phyloP scores from a whole-genome alignment of 2,329 filamentous ascomycete species.

The Pyrenochaeta sp. region DNA sequence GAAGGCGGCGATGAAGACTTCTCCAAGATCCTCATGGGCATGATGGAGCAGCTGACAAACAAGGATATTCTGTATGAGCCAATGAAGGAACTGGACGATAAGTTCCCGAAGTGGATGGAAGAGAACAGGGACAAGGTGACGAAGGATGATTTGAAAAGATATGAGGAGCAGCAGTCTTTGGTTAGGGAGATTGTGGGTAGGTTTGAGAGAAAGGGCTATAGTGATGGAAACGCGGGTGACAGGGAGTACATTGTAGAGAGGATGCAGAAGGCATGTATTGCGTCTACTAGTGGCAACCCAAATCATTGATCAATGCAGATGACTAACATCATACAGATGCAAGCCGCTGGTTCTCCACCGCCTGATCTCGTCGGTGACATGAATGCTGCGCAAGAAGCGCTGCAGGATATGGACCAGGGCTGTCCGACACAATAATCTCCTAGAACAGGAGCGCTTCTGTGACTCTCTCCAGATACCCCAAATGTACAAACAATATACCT shows the following conservation, averaged over 20 bases:
- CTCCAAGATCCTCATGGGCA: constrained; percentile 91
- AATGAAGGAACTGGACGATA: constrained; percentile 95
- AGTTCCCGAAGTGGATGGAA: constrained; percentile 89
- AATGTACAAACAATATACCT: constrained; percentile 16
- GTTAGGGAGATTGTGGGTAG: constrained; percentile 87
- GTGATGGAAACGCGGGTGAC: constrained; percentile 81
- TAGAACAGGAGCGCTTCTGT: constrained; percentile 7
- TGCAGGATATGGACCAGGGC: constrained; percentile 64
- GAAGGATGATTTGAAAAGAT: constrained; percentile 77
- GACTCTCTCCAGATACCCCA: constrained; percentile 35
- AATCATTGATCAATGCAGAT: constrained; percentile 1
- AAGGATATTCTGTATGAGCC: constrained; percentile 98
- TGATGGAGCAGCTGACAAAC: constrained; percentile 99
- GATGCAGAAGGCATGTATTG: constrained; percentile 84
- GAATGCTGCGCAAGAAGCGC: constrained; percentile 77
- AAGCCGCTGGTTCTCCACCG: constrained; percentile 90
- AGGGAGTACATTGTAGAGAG: constrained; percentile 93
- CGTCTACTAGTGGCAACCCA: background rate
- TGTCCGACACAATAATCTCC: constrained; percentile 67
- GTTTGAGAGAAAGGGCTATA: constrained; percentile 84
- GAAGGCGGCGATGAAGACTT: constrained; percentile 80
- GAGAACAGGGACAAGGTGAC: constrained; percentile 74
- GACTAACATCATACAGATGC: constrained; percentile 73
- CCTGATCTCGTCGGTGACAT: constrained; percentile 91
- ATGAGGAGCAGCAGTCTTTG: constrained; percentile 79